phyloP scores from a whole-genome alignment of 192 early-diverging fungal genomes.

The Geranomyces variabilis region DNA sequence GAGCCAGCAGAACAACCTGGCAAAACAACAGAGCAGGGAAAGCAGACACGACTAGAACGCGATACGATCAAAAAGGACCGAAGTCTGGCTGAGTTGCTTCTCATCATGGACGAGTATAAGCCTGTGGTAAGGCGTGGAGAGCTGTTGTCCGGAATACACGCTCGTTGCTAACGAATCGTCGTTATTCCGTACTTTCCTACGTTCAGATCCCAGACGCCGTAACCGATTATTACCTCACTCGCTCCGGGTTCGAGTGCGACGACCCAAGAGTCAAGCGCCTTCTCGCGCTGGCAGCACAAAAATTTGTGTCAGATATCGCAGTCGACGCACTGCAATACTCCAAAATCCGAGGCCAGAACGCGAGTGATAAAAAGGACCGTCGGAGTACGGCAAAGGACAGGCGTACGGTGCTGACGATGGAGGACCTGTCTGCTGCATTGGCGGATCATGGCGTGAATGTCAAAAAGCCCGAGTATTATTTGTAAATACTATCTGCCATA shows the following conservation, averaged over 20 bases:
- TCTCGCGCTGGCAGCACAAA: conserved; percentile 81
- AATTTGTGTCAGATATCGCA: conserved; percentile 83
- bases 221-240: conserved; percentile 86
- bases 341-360: conserved; percentile 72
- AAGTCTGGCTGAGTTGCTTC: conserved; percentile 80
- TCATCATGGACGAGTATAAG: conserved; percentile 83
- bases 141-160: too few relatives aligned
- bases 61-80: conserved; percentile 69
- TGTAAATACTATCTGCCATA: conserved; percentile 53
- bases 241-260: conserved; percentile 78
- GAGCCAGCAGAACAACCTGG: neutral
- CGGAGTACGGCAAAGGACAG: conserved; percentile 51
- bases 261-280: conserved; percentile 78
- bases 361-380: conserved; percentile 60
- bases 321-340: conserved; percentile 83
- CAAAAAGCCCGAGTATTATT: conserved; percentile 93
- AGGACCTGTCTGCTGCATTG: conserved; percentile 87
- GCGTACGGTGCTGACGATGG: conserved; percentile 84
- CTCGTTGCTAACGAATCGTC: too few relatives aligned
- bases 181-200: neutral
- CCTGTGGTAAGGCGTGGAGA: conserved; percentile 67
- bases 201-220: conserved; percentile 86
- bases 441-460: conserved; percentile 93
- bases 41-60: conserved; percentile 45
- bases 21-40: conserved; percentile 14